A percentile compares a stretch with the other conserved stretches of the same genome.
Evolutionary conservation across 805 yeast species (phyloP).

Genomic region (Kodamaea restingae): DNA sequence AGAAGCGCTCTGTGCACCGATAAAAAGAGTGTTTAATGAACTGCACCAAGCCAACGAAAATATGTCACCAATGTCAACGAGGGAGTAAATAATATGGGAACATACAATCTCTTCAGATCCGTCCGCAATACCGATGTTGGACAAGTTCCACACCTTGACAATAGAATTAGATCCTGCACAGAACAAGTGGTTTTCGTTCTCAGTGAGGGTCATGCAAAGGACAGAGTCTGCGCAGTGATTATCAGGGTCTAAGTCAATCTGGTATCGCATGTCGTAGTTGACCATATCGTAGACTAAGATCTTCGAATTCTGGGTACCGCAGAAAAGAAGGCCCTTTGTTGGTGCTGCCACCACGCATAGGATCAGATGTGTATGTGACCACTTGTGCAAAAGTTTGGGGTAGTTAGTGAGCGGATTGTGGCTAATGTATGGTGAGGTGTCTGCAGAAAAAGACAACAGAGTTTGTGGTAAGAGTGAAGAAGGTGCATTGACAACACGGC

Average conservation of each 20-base stretch:
- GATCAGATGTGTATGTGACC: slow-evolving; percentile 73
- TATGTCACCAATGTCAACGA: slow-evolving; percentile 89
- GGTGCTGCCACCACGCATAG: slow-evolving; percentile 68
- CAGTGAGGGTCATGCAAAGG: slow-evolving; percentile 56
- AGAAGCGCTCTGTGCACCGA: slow-evolving; percentile 92
- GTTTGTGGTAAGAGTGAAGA: slow-evolving; percentile 5
- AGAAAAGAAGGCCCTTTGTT: slow-evolving; percentile 55
- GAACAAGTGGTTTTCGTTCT: slow-evolving; percentile 57
- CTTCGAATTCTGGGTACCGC: slow-evolving; percentile 87
- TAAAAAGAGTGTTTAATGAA: slow-evolving; percentile 54
- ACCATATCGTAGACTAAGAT: slow-evolving; percentile 66
- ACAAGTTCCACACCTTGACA: slow-evolving; percentile 78
- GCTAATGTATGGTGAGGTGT: slow-evolving; percentile 4
- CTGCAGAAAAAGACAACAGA: slow-evolving; percentile 5
- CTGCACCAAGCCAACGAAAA: slow-evolving; percentile 76
- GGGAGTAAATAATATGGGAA: slow-evolving; percentile 73
- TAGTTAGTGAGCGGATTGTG: neutral
- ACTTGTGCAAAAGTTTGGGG: slow-evolving; percentile 47
- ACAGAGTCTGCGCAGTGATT: slow-evolving; percentile 71
- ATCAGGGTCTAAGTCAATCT: slow-evolving; percentile 33
- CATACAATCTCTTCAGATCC: slow-evolving; percentile 17
- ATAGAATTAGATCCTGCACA: slow-evolving; percentile 90
- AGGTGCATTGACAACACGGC: slow-evolving; percentile 1
- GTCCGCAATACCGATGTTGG: slow-evolving; percentile 17
- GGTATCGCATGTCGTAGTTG: slow-evolving; percentile 54